Base-by-base conservation (phyloP, 257 asterid genomes). In the Anisodus tanguticus region DNA sequence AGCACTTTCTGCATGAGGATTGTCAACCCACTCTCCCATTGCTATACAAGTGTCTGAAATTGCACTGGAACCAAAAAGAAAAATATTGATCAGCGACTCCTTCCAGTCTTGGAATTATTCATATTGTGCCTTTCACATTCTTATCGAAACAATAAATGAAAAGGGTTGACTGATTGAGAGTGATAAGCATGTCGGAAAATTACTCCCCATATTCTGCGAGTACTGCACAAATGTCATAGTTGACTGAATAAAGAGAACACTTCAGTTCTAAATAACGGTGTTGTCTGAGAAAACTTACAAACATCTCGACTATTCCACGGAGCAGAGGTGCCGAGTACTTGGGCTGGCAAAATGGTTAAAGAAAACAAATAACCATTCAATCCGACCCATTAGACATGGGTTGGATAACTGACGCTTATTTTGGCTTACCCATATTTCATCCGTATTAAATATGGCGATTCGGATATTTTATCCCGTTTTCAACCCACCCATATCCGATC, bases 1-100 rank as follows among this genome's bases (percentile, higher is more conserved):
- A 16, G 98, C 99, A 35, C 97, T 97, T 89, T 93, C 99, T 5
- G 99, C 97, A 8, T 91, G 98, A 58, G 99, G 99, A 85, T 97
- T 95, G 82, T 93, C 98, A 51, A 92, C 97, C 99, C 99, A 97
- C 84, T 97, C 99, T 76, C 93, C 95, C 99, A 97, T 97, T 55
- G 99, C 97, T 92, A 95, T 64, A 87, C 98, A 93, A 11, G 98
- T 93, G 82, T 97, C 99, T 1, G 95, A 68, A 59, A 93, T 93
- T 62, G 94, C 92, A 78, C 99, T 95, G 88, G 54, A 87, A 87
- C 69, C 76, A 70, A 83, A 74, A 70, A 83, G 13, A 86, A 76
- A 7, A 62, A 16, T 12, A 19, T 77, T 3, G 3, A 53, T 82
- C 64, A 76, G 81, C 13, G 4, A 26, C 19, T 47, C 80, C 19